Evolutionary conservation across 2,329 filamentous ascomycete species (phyloP), one percentile per base, ranked within the genome.

Genomic region (Fusarium heterosporum): DNA sequence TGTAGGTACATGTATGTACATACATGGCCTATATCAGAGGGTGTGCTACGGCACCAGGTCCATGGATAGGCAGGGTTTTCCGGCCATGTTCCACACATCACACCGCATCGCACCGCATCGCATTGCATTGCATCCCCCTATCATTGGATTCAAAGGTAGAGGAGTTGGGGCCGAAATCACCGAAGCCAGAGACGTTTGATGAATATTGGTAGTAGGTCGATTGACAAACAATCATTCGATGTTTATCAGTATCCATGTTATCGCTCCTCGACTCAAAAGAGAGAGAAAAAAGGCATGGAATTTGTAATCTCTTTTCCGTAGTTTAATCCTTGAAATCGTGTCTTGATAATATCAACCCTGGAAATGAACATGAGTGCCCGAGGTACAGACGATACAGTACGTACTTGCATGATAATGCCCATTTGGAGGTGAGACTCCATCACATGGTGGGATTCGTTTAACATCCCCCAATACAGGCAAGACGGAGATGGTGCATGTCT

Each of bases 361-460:
- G 32, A 34, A 34, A 22, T 22, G 14, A 8, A 40, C 12, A 22
- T 22, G 22, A 22, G 22, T 22, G 22, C 22, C 22, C 22, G 22
- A 22, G 22, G 22, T 22, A 22, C 22, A n/a, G n/a, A n/a, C n/a
- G 22, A 6, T 22, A 22, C 22, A 22, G 49, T 34, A 56, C 50
- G 50, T 57, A 57, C 48, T 17, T 56, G 17, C 11, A 19, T 40
- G 16, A 46, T 29, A 34, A 34, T 41, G 28, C n/a, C 26, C 22
- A 29, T n/a, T 43, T 34, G 10, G n/a, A 32, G 19, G 38, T 58
- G 55, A 61, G 50, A 70, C 64, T 64, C 52, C 49, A 54, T 72
- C 71, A 69, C 70, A 72, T 69, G 70, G 71, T 58, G 39, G 43
- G 43, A 30, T 55, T 73, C 71, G 71, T 73, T 43, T 73, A 73